Base-by-base conservation (phyloP, 2,329 filamentous ascomycete genomes). In the Microdochium nivale region DNA sequence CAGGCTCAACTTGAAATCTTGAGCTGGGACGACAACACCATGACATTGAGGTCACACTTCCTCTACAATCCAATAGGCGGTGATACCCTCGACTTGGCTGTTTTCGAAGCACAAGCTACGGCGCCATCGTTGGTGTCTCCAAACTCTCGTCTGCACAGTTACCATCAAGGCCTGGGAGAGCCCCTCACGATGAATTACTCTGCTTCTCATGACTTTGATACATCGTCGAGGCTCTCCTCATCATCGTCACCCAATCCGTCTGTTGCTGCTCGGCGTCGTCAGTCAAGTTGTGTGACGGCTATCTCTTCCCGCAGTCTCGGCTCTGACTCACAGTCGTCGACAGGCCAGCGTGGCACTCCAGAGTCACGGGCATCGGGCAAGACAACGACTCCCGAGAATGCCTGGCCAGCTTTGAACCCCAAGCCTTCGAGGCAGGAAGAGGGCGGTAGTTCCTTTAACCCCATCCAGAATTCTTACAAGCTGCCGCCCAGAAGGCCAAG, bases 401-500 rank as follows among this genome's bases (percentile, higher is more conserved):
- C n/a, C 16, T 44, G 40, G 40, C 40, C 40, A 21, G 19, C 19
- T 19, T 19, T 44, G n/a, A 44, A 44, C 13, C 40, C 40, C 3
- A 44, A 44, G 40, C 40, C 40, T 8, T 44, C 40, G n/a, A 50
- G 25, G 25, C 50, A 47, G n/a, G 9, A 7, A 27, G 44, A 16
- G 25, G 37, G 21, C 30, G 25, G 7, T 25, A 47, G 46, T 33
- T 53, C 14, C 24, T 51, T 7, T 30, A 21, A 16, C 33, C 50
- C 19, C 23, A 37, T 37, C 51, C 54, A 13, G 47, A 49, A 2
- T 16, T 54, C 21, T 49, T 53, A 47, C 49, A 52, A 3, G 49
- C 52, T 5, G 48, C 47, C 24, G 3, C 24, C 46, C 3, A 47
- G 46, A 27, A 21, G 35, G 21, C 50, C 54, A 49, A 55, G 33